Conservation (phyloP, 2,329 filamentous ascomycete genomes). For the Fusarium subglutinans region DNA sequence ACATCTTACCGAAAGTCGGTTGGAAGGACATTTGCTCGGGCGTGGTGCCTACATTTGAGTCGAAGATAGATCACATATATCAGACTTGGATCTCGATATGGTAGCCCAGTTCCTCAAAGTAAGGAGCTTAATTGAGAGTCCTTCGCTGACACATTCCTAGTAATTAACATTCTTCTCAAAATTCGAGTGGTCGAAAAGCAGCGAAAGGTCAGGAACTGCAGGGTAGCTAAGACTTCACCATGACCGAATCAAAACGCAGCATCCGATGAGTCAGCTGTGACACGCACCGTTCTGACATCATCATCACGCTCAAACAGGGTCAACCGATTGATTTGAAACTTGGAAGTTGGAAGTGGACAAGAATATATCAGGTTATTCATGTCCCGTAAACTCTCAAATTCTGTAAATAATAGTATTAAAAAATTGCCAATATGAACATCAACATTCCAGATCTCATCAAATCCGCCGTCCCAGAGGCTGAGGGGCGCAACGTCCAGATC, state of each 20-base stretch:
- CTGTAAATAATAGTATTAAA: not conserved
- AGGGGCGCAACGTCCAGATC: conserved; percentile 46
- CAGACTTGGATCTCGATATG: no score
- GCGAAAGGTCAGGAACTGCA: not conserved
- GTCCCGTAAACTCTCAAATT: accelerated
- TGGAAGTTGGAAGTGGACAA: conserved; percentile 26
- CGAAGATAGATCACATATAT: no score
- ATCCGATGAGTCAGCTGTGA: conserved; percentile 3
- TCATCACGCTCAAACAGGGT: conserved; percentile 18
- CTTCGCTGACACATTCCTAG: accelerated
- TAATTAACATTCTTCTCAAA: no score
- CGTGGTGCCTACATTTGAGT: no score
- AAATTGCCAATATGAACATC: conserved; percentile 36
- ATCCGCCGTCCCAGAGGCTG: conserved; percentile 43
- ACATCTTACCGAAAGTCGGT: conserved; percentile 45
- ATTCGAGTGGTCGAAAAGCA: accelerated
- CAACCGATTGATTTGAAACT: conserved; percentile 15
- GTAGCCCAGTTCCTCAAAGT: accelerated
- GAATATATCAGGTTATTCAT: conserved; percentile 1
- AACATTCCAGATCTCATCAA: conserved; percentile 45
- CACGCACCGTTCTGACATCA: conserved; percentile 23
- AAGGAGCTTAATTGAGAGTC: accelerated
- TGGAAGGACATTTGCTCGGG: conserved; percentile 29
- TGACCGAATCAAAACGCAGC: accelerated
- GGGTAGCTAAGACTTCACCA: not conserved